Evolutionary conservation across 2,329 filamentous ascomycete genomes (phyloP), one percentile per base, ranked within the genome.

Genomic region (Microdochium nivale): DNA sequence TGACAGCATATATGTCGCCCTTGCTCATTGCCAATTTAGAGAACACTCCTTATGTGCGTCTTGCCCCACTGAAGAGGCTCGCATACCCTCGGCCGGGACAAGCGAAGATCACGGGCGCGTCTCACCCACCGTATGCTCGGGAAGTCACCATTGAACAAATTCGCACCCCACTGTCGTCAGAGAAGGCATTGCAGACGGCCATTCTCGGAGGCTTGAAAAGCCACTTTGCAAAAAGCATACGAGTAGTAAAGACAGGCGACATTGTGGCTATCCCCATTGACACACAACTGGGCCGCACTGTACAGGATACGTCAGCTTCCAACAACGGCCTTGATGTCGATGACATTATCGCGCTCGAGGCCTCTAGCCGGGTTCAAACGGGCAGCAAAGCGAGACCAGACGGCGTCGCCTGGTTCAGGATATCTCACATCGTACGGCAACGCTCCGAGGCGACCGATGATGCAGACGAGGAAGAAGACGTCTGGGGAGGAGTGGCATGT

Each of bases 61-160:
- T 97, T 49, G 85, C 89, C 1, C 81, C 88, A 1, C 73, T 91
- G 44, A 81, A 80, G 62, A 74, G 76, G 56, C 63, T 69, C 2
- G 61, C 70, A 8, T 77, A 77, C 48, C 70, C 74, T 51, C 71
- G 75, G 57, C 73, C 75, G 4, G 76, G 75, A 8, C 74, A 78
- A n/a, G 70, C 77, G 7, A 81, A 80, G 52, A 77, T 82, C 46
- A 76, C 77, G 2, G 73, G 73, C 51, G 72, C 76, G 13, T 76
- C 75, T 49, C 79, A 69, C 58, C 84, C 78, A 25, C 84, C 74
- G 19, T 82, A 74, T 62, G 84, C 75, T 48, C 78, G 76, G 58
- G 91, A 96, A 62, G 88, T 97, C 50, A 95, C 88, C 0, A 75
- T 99, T 40, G 79, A 92, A 47, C 94, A 96, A 59, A 83, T 99